Percentiles rank a stretch among this genome's conserved stretches.
Conservation (phyloP, 257 asterid genomes). For the Gentiana macrophylla region DNA sequence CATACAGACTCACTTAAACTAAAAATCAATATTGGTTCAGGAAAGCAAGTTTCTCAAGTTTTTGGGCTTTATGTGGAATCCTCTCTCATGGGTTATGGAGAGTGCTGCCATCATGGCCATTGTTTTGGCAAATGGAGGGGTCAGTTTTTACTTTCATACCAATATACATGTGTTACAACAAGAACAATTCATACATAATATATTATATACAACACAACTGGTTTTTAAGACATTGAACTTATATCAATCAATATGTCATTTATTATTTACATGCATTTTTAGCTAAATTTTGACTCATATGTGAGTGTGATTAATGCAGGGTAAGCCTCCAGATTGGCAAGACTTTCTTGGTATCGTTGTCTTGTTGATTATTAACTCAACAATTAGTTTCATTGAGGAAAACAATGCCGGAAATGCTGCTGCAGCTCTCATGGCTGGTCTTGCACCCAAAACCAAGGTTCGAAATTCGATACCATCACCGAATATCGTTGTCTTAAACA, state of each 20-base stretch:
- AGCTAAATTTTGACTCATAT: too few species aligned
- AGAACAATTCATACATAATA: too few species aligned
- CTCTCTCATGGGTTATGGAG: constrained; percentile 98
- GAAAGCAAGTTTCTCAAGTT: constrained; percentile 61
- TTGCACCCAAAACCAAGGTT: constrained; percentile 90
- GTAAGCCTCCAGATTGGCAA: constrained; percentile 76
- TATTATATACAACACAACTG: background rate
- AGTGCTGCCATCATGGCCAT: constrained; percentile 87
- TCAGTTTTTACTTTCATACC: constrained; percentile 6
- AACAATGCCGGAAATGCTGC: constrained; percentile 90
- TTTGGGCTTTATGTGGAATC: constrained; percentile 98
- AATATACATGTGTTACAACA: background rate
- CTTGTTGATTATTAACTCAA: constrained; percentile 74
- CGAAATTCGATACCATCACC: background rate
- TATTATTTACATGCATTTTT: background rate
- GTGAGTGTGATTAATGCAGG: constrained; percentile 23
- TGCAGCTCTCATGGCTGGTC: constrained; percentile 90
- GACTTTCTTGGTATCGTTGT: constrained; percentile 58
- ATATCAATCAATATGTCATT: too few species aligned
- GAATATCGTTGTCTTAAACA: background rate
- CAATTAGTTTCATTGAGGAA: constrained; percentile 76
- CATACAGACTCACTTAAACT: background rate
- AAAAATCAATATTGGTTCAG: background rate
- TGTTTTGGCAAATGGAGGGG: constrained; percentile 76
- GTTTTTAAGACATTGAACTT: too few species aligned